Percentiles rank a stretch among this genome's conserved stretches.
These are phyloP conservation scores for Pythium dissimile DNA, from an alignment of 352 stramenopile genomes.

Conservation along the genomic window DNA sequence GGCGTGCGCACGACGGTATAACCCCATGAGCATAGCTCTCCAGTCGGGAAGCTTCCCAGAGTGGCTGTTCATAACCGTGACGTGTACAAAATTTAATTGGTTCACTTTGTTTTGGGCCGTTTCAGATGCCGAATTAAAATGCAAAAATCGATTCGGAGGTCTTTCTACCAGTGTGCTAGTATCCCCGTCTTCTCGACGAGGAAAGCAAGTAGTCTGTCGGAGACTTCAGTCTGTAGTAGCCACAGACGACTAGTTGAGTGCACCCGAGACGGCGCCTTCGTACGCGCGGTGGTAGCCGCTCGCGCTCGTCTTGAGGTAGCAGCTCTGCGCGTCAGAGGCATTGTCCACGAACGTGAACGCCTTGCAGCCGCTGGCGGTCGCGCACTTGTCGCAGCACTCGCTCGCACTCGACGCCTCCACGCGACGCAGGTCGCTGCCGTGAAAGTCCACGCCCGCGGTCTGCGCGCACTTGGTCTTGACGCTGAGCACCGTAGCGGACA, in stretches of 20 bases:
- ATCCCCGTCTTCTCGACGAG: too few species aligned
- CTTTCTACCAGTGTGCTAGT: too few species aligned
- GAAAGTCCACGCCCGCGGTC: constrained; percentile 37
- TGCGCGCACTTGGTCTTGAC: constrained; percentile 26
- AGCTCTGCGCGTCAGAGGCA: constrained; percentile 33
- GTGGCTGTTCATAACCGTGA: too few species aligned
- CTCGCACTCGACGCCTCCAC: constrained; percentile 25
- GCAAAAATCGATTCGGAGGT: too few species aligned
- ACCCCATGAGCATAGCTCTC: background rate
- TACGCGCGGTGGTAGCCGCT: constrained; percentile 1
- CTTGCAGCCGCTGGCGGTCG: constrained; percentile 28
- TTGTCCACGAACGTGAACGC: constrained; percentile 49
- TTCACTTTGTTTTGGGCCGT: too few species aligned
- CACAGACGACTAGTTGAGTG: constrained; percentile 11
- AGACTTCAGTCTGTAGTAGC: too few species aligned
- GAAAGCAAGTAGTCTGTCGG: too few species aligned
- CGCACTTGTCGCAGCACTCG: constrained; percentile 43
- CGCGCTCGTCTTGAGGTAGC: constrained; percentile 18
- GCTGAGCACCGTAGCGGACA: constrained; percentile 25
- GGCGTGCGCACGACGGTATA: background rate
- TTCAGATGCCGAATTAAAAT: too few species aligned
- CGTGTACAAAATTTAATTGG: too few species aligned
- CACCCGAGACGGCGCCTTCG: constrained; percentile 8
- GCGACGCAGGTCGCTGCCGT: constrained; percentile 31
- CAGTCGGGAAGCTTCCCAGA: too few species aligned